Base-by-base conservation (phyloP, 2,329 filamentous ascomycete species). In the Curvularia lunata region DNA sequence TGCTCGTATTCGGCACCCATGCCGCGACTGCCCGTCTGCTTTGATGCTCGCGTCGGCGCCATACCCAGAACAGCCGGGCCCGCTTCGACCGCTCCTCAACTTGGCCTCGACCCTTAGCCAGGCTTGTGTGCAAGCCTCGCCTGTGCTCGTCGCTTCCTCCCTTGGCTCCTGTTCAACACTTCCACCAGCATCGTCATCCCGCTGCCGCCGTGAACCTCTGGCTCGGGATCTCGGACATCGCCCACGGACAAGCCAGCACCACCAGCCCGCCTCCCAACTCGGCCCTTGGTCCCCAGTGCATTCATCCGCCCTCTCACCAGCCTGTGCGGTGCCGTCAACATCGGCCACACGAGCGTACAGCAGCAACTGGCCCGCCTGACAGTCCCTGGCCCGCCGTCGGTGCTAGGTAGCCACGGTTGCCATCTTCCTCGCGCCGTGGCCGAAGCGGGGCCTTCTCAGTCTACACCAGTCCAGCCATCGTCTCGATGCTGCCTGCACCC, bases 351-450 rank as follows among this genome's bases (percentile, higher is more conserved):
- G 21, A 68, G 70, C 19, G 51, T 61, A 74, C 72, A 32, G 47
- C 72, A 72, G 61, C 64, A 63, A 43, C 58, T 67, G 66, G 65
- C 62, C 40, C 64, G 68, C 69, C 64, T 75, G 73, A 72, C 72
- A 73, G 67, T 66, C 68, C 64, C 43, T 57, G 59, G 53, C 48
- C 60, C 48, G 48, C 55, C 56, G 58, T 62, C 63, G 57, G 68
- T 70, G 55, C 60, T 61, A 50, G 55, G 61, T 61, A 50, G 49
- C 40, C 55, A 48, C 55, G 59, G 49, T 55, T 51, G 63, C 70
- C 69, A 69, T 60, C 21, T 56, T 48, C 50, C 47, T 45, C 56
- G 62, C 60, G 58, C 66, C 56, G 63, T 65, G 41, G 59, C 50
- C 55, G 62, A 67, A 69, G 64, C 65, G 70, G 64, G 18, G 12